Base-by-base conservation (phyloP, 345 rosid species). In the Crucihimalaya himalaica region DNA sequence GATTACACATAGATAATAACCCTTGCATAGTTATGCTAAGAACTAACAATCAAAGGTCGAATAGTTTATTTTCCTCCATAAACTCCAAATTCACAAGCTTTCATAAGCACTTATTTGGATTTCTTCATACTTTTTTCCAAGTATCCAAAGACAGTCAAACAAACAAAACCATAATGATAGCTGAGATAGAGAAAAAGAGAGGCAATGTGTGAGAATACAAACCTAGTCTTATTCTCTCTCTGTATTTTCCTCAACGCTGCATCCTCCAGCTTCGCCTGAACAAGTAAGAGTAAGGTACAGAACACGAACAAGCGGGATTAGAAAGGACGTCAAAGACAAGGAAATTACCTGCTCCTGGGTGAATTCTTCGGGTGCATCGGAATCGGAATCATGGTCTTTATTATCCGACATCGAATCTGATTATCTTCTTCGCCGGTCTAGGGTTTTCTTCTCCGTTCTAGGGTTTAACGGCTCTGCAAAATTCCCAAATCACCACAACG, bases 341-440 rank as follows among this genome's bases (percentile, higher is more conserved):
- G 2, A 34, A 8, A 8, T 9, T 57, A 93, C 97, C 96, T 94
- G 96, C 63, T 89, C 90, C 16, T 84, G 81, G 3, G 92, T 83
- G 60, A 89, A 80, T 66, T 90, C 97, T 82, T 93, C 98, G 0
- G 98, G 98, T 25, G 85, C 85, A 51, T 61, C 80, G 29, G 79
- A 76, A 34, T 89, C 91, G 6, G 89, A 87, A 21, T 84, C 87
- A 14, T 76, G 78, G 16, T 81, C 90, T 62, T 79, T 84, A 50
- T 67, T 78, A 14, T 71, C 83, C 70, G 84, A 82, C 98, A 89
- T 85, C 32, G 64, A 51, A 18, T 63, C 66, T 6, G 64, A 67
- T 28, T 27, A 37, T 35, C 28, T 27, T 35, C 54, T 40, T 70
- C 71, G 12, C 43, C 67, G 40, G 50, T 47, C 79, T 81, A 75